phyloP scores from a whole-genome alignment of 257 asterid genomes.

The Gentiana macrophylla region DNA sequence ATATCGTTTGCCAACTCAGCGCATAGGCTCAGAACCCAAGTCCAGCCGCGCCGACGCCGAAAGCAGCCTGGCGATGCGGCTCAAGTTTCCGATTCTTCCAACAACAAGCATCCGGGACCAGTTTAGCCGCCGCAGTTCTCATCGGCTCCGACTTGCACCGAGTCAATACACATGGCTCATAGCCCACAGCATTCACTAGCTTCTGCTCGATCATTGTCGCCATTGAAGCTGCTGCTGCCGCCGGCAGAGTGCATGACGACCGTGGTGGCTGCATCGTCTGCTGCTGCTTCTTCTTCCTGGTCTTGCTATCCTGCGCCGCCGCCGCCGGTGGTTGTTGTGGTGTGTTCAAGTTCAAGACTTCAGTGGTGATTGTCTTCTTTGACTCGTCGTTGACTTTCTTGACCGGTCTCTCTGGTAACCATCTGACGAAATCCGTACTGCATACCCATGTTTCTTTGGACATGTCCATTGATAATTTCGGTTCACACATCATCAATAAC shows the following conservation, averaged over 20 bases:
- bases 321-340: constrained; percentile 3
- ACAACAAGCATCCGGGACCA: constrained; percentile 60
- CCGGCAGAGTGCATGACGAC: constrained; percentile 61
- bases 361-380: constrained; percentile 24
- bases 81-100: constrained; percentile 74
- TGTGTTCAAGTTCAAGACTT: constrained; percentile 11
- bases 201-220: constrained; percentile 67
- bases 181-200: constrained; percentile 59
- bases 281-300: constrained; percentile 3
- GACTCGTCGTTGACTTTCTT: constrained; percentile 18
- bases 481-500: constrained; percentile 93
- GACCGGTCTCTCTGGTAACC: constrained; percentile 60
- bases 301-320: constrained; percentile 7
- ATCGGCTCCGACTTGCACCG: constrained; percentile 97
- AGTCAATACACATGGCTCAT: constrained; percentile 82
- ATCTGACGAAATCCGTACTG: constrained; percentile 67
- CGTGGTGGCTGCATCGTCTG: constrained; percentile 33
- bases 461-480: constrained; percentile 92
- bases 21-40: constrained; percentile 61
- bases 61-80: constrained; percentile 59
- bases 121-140: constrained; percentile 87
- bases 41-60: constrained; percentile 71
- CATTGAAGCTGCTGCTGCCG: constrained; percentile 39
- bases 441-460: constrained; percentile 98
- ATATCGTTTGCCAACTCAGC: constrained; percentile 21